Conservation (phyloP, 2,329 filamentous ascomycete species). For the Trichoderma polysporum region DNA sequence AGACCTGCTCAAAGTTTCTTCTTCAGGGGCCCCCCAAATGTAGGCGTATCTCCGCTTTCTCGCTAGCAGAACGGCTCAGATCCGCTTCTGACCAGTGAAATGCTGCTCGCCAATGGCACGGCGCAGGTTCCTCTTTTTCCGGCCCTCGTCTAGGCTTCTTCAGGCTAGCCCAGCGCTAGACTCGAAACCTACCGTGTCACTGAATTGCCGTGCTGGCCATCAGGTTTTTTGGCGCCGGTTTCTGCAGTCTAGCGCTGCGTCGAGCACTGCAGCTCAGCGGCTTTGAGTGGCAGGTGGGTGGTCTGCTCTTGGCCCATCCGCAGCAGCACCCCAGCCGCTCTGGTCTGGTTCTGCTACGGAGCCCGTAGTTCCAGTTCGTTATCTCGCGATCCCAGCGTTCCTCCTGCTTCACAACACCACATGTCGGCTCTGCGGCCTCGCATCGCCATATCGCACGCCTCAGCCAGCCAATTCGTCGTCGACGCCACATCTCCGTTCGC, state of each 20-base stretch:
- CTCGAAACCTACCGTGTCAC: constrained; percentile 14
- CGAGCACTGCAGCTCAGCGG: constrained; percentile 8
- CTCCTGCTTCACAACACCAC: background rate
- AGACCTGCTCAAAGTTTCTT: background rate
- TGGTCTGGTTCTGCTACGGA: background rate
- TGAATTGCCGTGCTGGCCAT: constrained; percentile 1
- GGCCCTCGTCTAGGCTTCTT: background rate
- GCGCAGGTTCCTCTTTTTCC: constrained; percentile 11
- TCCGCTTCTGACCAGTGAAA: background rate
- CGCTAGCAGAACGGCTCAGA: constrained; percentile 4
- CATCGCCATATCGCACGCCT: background rate
- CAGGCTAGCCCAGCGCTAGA: background rate
- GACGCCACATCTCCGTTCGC: background rate
- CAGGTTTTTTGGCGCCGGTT: constrained; percentile 17
- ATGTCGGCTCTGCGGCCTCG: background rate
- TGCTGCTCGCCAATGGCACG: background rate
- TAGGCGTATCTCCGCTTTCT: background rate
- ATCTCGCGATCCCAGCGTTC: constrained; percentile 14
- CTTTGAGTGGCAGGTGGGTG: background rate
- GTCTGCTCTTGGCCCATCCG: background rate
- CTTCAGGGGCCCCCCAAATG: background rate
- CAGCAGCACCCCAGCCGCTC: too few species aligned
- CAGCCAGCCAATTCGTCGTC: background rate
- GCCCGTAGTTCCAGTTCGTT: too few species aligned
- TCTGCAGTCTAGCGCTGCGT: constrained; percentile 5